Evolutionary conservation across 2,329 filamentous ascomycete genomes (phyloP).

Genomic region (Fusarium virguliforme): DNA sequence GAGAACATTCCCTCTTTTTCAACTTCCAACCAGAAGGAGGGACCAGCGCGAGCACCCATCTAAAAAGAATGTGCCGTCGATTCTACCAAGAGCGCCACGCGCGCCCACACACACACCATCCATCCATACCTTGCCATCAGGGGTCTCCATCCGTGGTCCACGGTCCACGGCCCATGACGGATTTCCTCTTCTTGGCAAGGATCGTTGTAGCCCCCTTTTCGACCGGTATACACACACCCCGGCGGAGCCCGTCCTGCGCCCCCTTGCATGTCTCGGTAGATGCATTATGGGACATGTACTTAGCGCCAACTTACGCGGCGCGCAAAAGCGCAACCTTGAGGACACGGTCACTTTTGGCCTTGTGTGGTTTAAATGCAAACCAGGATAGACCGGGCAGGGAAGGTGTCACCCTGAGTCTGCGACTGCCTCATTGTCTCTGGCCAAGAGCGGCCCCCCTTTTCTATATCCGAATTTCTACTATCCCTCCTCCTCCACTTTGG

Average conservation of each 20-base stretch:
- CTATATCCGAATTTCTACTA: slow-evolving; percentile 6
- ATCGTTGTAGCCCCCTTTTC: slow-evolving; percentile 33
- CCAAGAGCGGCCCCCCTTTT: slow-evolving; percentile 16
- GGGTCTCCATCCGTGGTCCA: not conserved
- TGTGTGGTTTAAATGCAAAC: slow-evolving; percentile 7
- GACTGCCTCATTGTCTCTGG: too few relatives aligned
- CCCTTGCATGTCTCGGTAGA: slow-evolving; percentile 2
- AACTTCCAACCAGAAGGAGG: slow-evolving; percentile 10
- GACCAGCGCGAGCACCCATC: slow-evolving; percentile 19
- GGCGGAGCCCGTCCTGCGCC: not conserved
- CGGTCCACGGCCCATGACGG: not conserved
- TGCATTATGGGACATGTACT: not conserved
- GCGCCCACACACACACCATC: slow-evolving; percentile 22
- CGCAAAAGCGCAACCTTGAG: too few relatives aligned
- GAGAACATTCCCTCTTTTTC: slow-evolving; percentile 8
- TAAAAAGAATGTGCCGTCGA: slow-evolving; percentile 36
- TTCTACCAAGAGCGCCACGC: slow-evolving; percentile 43
- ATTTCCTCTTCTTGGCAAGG: slow-evolving; percentile 20
- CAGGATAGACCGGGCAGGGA: not conserved
- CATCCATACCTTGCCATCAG: slow-evolving; percentile 15
- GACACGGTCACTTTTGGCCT: slow-evolving; percentile 3
- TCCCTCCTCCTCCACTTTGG: slow-evolving; percentile 10
- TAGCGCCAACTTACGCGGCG: slow-evolving; percentile 13
- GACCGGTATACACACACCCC: slow-evolving; percentile 6
- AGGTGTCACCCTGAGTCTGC: too few relatives aligned